These are phyloP conservation scores for Sordaria brevicollis DNA, from an alignment of 495 filamentous ascomycete genomes.

Conservation along the genomic window DNA sequence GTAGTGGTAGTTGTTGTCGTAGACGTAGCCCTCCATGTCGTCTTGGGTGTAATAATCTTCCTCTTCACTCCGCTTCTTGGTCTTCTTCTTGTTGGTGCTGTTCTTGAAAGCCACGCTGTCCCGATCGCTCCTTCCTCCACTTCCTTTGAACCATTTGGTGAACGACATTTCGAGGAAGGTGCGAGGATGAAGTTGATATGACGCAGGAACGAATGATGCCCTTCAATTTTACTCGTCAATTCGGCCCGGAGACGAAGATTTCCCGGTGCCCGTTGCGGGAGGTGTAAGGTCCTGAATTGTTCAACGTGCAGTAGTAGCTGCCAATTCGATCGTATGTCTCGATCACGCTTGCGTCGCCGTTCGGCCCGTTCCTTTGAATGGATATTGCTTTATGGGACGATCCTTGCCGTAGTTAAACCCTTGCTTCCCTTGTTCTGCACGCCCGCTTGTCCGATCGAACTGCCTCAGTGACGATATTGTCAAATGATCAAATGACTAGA, in stretches of 20 bases:
- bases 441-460: not conserved
- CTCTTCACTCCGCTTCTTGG: not conserved
- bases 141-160: not conserved
- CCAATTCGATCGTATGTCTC: not conserved
- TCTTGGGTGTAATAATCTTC: not conserved
- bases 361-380: not conserved
- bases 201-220: not conserved
- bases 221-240: not conserved
- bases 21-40: slow-evolving; percentile 7
- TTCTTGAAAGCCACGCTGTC: not conserved
- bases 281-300: not conserved
- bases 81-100: not conserved
- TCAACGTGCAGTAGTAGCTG: not conserved
- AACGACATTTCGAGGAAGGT: not conserved
- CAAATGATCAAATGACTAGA: not conserved
- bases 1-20: slow-evolving; percentile 31
- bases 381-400: not conserved
- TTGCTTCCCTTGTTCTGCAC: not conserved
- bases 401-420: not conserved
- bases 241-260: not conserved
- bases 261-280: not conserved
- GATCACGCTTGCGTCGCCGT: not conserved
- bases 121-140: not conserved
- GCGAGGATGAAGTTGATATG: not conserved
- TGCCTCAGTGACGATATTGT: not conserved